These are phyloP conservation scores for Blastobotrys robertii DNA, from an alignment of 805 yeast species.

Conservation along the genomic window DNA sequence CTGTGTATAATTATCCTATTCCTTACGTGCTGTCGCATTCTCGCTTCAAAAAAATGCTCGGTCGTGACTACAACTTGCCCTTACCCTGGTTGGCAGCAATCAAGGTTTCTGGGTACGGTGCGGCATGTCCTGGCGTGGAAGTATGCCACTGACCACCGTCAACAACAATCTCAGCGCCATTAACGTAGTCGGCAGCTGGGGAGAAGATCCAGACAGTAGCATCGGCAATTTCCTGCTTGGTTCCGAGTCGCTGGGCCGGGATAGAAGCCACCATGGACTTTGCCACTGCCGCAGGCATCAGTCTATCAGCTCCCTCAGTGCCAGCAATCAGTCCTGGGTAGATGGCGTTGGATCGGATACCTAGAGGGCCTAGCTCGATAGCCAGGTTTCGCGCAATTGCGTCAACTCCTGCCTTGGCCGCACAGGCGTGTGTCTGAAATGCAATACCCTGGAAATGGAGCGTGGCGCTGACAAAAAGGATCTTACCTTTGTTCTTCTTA, in stretches of 20 bases:
- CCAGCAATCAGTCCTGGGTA: conserved; percentile 89
- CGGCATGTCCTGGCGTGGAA: neutral
- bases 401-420: conserved; percentile 94
- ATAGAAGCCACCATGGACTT: conserved; percentile 38
- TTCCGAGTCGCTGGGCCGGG: conserved; percentile 47
- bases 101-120: conserved; percentile 1
- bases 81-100: too few relatives aligned
- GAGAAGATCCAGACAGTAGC: conserved; percentile 78
- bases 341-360: conserved; percentile 70
- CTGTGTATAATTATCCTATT: too few relatives aligned
- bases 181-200: conserved; percentile 67
- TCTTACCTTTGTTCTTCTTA: conserved; percentile 54
- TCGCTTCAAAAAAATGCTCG: too few relatives aligned
- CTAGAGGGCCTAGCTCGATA: conserved; percentile 85
- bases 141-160: conserved; percentile 90
- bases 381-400: conserved; percentile 77
- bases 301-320: conserved; percentile 76
- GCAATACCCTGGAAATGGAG: conserved; percentile 85
- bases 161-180: conserved; percentile 70
- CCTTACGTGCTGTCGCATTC: too few relatives aligned
- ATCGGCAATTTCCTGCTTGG: conserved; percentile 73
- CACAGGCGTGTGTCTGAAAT: conserved; percentile 81
- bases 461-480: conserved; percentile 79
- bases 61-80: too few relatives aligned
- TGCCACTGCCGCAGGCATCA: conserved; percentile 36